Evolutionary conservation across 2,329 filamentous ascomycete genomes (phyloP).

Genomic region (Camillea tinctor): DNA sequence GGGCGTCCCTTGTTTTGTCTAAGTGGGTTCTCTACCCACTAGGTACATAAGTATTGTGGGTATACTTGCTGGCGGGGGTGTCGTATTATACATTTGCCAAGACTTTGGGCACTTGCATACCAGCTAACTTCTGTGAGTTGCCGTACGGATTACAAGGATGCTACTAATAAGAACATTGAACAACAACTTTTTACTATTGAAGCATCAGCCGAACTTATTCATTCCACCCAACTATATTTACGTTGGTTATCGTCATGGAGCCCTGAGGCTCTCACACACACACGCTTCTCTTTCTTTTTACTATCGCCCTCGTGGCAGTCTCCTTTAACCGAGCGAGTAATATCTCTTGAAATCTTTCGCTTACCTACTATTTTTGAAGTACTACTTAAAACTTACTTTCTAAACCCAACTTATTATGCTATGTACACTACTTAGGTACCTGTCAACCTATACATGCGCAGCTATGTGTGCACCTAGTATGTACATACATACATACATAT

Average conservation of each 20-base stretch:
- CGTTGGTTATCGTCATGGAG: neutral
- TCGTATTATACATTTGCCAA: neutral
- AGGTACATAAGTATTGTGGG: no score
- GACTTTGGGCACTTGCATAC: neutral
- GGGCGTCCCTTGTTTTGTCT: neutral
- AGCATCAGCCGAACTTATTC: neutral
- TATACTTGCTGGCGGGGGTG: no score
- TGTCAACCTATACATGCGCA: no score
- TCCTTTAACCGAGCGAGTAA: neutral
- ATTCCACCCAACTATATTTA: neutral
- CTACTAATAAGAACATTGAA: constrained; percentile 5
- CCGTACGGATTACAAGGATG: constrained; percentile 12
- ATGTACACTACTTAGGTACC: no score
- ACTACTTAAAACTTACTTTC: neutral
- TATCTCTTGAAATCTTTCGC: neutral
- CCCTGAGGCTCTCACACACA: neutral
- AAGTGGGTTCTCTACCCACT: neutral
- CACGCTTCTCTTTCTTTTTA: neutral
- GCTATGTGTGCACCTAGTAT: neutral
- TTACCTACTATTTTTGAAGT: neutral
- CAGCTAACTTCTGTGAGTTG: constrained; percentile 9
- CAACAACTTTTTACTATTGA: neutral
- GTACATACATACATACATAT: neutral
- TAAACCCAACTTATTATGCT: neutral
- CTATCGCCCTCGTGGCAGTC: neutral